Evolutionary conservation across 805 yeast genomes (phyloP).

Genomic region (Nakazawaea pomicola): DNA sequence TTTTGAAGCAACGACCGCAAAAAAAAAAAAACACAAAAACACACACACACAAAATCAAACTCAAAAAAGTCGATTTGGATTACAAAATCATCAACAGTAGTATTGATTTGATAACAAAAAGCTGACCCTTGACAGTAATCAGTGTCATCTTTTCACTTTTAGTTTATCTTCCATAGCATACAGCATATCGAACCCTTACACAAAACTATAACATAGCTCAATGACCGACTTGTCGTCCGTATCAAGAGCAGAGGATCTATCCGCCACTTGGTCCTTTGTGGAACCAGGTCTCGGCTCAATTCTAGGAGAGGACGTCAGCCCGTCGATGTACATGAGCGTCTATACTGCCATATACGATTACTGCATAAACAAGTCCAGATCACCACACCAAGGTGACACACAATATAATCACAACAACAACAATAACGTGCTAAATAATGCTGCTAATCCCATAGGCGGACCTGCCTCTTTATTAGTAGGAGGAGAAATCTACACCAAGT

Average conservation of each 20-base stretch:
- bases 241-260: constrained; percentile 57
- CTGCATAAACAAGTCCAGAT: constrained; percentile 75
- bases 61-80: too few relatives aligned
- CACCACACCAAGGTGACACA: constrained; percentile 27
- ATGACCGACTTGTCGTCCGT: too few relatives aligned
- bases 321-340: constrained; percentile 78
- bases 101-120: too few relatives aligned
- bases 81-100: too few relatives aligned
- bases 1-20: too few relatives aligned
- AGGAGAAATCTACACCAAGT: constrained; percentile 75
- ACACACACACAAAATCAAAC: too few relatives aligned
- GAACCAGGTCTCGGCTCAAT: constrained; percentile 73
- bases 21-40: too few relatives aligned
- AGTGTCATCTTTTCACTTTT: too few relatives aligned
- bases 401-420: constrained; percentile 18
- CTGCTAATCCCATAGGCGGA: constrained; percentile 21
- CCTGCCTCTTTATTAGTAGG: constrained; percentile 57
- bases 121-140: too few relatives aligned
- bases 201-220: too few relatives aligned
- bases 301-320: constrained; percentile 64
- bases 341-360: constrained; percentile 91
- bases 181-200: too few relatives aligned
- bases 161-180: too few relatives aligned
- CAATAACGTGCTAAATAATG: background rate
- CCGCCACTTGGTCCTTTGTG: constrained; percentile 71